Evolutionary conservation across 2,329 filamentous ascomycete genomes (phyloP).

Genomic region (Albifimbria verrucaria): DNA sequence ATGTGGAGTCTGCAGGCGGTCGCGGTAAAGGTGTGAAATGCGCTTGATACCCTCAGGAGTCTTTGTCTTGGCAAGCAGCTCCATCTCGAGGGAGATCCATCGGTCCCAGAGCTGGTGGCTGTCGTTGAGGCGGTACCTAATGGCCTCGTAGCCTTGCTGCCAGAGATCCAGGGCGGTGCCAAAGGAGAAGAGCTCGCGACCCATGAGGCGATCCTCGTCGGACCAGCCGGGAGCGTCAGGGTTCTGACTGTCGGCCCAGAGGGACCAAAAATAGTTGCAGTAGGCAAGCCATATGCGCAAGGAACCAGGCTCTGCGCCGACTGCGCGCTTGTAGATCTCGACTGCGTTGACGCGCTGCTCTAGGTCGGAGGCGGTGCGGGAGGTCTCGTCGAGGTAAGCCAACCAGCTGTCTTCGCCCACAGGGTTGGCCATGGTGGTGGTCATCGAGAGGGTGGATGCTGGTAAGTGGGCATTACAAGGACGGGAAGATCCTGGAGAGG

Average conservation of each 20-base stretch:
- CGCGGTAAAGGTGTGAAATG: conserved; percentile 66
- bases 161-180: conserved; percentile 65
- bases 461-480: neutral
- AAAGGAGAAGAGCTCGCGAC: conserved; percentile 68
- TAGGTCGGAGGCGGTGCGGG: conserved; percentile 54
- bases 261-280: conserved; percentile 72
- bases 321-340: conserved; percentile 69
- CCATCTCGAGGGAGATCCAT: conserved; percentile 69
- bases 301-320: conserved; percentile 69
- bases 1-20: conserved; percentile 71
- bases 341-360: conserved; percentile 67
- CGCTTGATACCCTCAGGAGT: conserved; percentile 57
- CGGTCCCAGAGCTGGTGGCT: conserved; percentile 78
- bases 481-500: neutral
- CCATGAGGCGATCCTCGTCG: conserved; percentile 66
- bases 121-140: conserved; percentile 71
- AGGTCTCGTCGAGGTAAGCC: conserved; percentile 72
- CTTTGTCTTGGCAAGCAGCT: conserved; percentile 57
- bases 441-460: conserved; percentile 10
- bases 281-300: conserved; percentile 73
- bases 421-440: conserved; percentile 47
- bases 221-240: conserved; percentile 51
- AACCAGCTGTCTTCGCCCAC: conserved; percentile 76
- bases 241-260: conserved; percentile 62
- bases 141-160: conserved; percentile 67